Conservation (phyloP, 2,329 filamentous ascomycete species). For the Trichoderma sp. region DNA sequence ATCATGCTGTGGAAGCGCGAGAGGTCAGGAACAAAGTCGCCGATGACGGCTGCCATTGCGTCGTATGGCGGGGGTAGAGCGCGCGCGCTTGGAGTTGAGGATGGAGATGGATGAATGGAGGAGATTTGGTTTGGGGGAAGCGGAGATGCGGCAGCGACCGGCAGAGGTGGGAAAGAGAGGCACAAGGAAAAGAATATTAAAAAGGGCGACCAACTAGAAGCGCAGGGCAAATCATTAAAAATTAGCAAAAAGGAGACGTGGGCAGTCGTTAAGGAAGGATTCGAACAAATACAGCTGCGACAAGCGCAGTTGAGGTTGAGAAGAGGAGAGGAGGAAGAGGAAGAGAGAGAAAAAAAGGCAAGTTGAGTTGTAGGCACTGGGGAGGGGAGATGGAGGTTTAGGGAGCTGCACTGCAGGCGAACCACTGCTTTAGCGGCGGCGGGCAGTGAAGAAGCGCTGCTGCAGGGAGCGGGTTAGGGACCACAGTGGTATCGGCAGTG, state of each 20-base stretch:
- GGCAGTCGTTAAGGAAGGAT: slow-evolving; percentile 11
- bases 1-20: slow-evolving; percentile 71
- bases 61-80: slow-evolving; percentile 25
- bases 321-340: neutral
- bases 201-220: slow-evolving; percentile 15
- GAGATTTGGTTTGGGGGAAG: neutral
- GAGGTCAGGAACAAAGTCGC: slow-evolving; percentile 72
- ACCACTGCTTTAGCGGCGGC: slow-evolving; percentile 3
- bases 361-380: neutral
- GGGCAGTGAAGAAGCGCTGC: neutral
- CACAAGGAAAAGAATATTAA: slow-evolving; percentile 1
- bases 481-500: slow-evolving; percentile 9
- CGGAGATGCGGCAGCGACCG: slow-evolving; percentile 11
- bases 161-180: neutral
- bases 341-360: neutral
- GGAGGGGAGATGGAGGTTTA: neutral
- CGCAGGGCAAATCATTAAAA: slow-evolving; percentile 19
- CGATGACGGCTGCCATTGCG: slow-evolving; percentile 63
- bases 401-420: neutral
- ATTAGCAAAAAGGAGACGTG: slow-evolving; percentile 18
- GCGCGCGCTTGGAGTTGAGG: slow-evolving; percentile 1
- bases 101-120: neutral
- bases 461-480: slow-evolving; percentile 5
- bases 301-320: slow-evolving; percentile 13
- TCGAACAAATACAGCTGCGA: slow-evolving; percentile 4